A percentile compares a stretch with the other conserved stretches of the same genome.
Conservation (phyloP, 768 basidiomycete species). For the Mycena vitilis region DNA sequence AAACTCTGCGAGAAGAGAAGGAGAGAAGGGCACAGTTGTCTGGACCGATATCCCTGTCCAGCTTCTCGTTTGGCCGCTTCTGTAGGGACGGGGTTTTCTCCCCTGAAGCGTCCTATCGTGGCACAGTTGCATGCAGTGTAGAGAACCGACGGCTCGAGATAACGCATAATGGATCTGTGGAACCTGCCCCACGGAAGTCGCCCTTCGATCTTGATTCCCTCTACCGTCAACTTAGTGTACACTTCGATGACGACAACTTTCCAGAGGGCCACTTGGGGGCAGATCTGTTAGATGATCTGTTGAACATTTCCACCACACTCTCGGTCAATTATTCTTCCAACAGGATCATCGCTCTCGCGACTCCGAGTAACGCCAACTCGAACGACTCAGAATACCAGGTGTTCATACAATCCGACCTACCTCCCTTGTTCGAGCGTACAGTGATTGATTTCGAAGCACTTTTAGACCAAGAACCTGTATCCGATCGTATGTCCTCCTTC, state of each 20-base stretch:
- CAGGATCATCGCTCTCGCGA: constrained; percentile 39
- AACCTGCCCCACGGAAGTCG: background rate
- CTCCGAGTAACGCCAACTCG: constrained; percentile 20
- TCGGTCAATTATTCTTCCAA: constrained; percentile 39
- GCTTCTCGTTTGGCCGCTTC: constrained; percentile 51
- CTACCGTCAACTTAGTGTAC: background rate
- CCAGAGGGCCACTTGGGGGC: no score
- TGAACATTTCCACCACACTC: background rate
- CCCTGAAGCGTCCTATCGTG: constrained; percentile 42
- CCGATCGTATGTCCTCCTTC: constrained; percentile 43
- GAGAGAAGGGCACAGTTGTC: constrained; percentile 40
- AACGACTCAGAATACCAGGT: constrained; percentile 29
- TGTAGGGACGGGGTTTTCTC: constrained; percentile 49
- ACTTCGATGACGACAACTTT: background rate
- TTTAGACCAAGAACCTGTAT: background rate
- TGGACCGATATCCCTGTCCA: constrained; percentile 37
- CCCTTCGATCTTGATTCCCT: background rate
- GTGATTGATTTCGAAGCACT: constrained; percentile 27
- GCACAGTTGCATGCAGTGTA: constrained; percentile 51
- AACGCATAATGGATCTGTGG: background rate
- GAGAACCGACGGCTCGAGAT: constrained; percentile 47
- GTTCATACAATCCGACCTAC: constrained; percentile 48
- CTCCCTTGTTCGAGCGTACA: constrained; percentile 38
- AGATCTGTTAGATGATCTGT: background rate
- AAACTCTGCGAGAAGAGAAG: constrained; percentile 38